Percentiles rank a stretch among this genome's conserved stretches.
Evolutionary conservation across 805 yeast genomes (phyloP).

Genomic region (Candida jianshihensis): DNA sequence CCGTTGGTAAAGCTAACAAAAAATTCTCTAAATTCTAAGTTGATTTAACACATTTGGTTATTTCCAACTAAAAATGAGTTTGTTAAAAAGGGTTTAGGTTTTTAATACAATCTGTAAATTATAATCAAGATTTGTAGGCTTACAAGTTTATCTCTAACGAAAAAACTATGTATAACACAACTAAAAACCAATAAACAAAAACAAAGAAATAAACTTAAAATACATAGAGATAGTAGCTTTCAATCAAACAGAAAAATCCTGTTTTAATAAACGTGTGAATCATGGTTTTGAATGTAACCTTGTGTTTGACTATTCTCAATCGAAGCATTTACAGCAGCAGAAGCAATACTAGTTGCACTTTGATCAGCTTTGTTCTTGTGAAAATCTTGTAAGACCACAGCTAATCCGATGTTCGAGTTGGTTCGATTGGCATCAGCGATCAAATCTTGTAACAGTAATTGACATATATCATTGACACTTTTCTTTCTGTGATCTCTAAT

Average conservation of each 20-base stretch:
- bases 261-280: background rate
- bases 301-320: background rate
- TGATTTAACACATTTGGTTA: conserved; percentile 2
- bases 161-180: too few relatives aligned
- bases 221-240: too few relatives aligned
- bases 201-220: background rate
- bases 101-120: conserved; percentile 14
- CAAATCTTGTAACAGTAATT: conserved; percentile 18
- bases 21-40: conserved; percentile 93
- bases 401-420: conserved; percentile 13
- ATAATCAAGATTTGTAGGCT: background rate
- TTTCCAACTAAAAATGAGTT: conserved; percentile 1
- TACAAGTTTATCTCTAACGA: too few relatives aligned
- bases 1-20: conserved; percentile 84
- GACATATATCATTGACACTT: conserved; percentile 28
- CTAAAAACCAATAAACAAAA: background rate
- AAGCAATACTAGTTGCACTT: conserved; percentile 8
- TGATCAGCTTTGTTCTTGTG: conserved; percentile 1
- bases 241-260: too few relatives aligned
- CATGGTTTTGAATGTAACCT: background rate
- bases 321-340: conserved; percentile 14
- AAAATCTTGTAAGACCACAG: conserved; percentile 15
- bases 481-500: conserved; percentile 42
- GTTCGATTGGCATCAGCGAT: conserved; percentile 13
- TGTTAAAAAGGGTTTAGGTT: conserved; percentile 1